Evolutionary conservation across 116 monocot species (phyloP).

Genomic region (Dioscorea cayenensis): DNA sequence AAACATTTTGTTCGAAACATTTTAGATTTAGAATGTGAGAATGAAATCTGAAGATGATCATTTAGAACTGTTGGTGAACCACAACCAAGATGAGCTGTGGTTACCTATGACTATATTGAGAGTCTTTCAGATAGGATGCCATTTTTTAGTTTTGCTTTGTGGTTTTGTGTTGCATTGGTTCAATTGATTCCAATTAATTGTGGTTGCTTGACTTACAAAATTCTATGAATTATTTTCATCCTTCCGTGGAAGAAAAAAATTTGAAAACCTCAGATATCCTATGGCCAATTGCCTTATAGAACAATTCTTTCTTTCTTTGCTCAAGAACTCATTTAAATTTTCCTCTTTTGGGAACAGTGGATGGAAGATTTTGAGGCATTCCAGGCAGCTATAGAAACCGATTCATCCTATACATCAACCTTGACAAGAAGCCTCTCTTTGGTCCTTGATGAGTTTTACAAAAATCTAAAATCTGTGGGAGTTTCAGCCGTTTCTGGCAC

Average conservation of each 20-base stretch:
- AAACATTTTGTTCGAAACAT: too few species aligned
- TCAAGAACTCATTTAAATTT: neutral
- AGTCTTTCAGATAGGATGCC: too few species aligned
- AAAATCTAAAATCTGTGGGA: constrained; percentile 77
- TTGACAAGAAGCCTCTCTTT: constrained; percentile 76
- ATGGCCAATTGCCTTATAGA: neutral
- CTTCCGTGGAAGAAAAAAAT: neutral
- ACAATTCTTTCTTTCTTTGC: neutral
- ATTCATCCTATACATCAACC: constrained; percentile 74
- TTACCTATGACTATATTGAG: too few species aligned
- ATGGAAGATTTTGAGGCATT: constrained; percentile 98
- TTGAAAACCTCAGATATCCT: neutral
- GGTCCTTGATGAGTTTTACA: constrained; percentile 95
- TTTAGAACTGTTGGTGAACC: too few species aligned
- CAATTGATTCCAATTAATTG: neutral
- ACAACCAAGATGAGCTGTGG: too few species aligned
- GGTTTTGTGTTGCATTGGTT: neutral
- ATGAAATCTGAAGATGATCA: too few species aligned
- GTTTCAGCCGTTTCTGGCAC: constrained; percentile 85
- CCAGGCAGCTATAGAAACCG: constrained; percentile 64
- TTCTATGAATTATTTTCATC: neutral
- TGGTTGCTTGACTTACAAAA: too few species aligned
- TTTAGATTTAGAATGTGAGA: too few species aligned
- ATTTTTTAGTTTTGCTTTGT: neutral
- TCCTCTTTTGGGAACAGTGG: constrained; percentile 53